phyloP scores from a whole-genome alignment of 1,284 basidiomycete genomes.

The Pseudozyma sp. region DNA sequence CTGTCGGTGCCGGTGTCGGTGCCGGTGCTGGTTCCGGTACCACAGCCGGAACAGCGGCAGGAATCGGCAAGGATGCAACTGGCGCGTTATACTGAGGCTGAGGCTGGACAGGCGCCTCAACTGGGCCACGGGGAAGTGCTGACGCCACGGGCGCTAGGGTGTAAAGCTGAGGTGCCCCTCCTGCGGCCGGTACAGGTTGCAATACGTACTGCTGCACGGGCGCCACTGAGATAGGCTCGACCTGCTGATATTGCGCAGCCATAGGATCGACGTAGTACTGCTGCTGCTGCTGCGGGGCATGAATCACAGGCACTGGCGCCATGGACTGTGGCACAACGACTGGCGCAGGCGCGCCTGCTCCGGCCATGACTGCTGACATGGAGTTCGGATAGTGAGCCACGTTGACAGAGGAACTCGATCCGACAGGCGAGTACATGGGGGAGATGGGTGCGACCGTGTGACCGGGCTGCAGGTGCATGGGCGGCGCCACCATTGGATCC shows the following conservation, averaged over 20 bases:
- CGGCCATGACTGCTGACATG: constrained; percentile 28
- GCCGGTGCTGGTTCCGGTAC: not conserved
- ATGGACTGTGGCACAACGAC: constrained; percentile 12
- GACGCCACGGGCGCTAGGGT: not conserved
- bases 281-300: constrained; percentile 18
- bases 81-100: no score
- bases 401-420: constrained; percentile 36
- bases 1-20: not conserved
- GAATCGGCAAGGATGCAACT: not conserved
- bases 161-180: not conserved
- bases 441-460: constrained; percentile 39
- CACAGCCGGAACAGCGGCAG: not conserved
- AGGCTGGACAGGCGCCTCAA: no score
- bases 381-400: constrained; percentile 23
- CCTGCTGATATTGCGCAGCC: constrained; percentile 4
- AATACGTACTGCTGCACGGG: not conserved
- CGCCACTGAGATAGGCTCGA: constrained; percentile 1
- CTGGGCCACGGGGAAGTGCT: no score
- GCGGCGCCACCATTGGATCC: constrained; percentile 15
- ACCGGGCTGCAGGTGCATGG: constrained; percentile 33
- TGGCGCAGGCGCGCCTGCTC: constrained; percentile 9
- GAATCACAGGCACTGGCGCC: constrained; percentile 11
- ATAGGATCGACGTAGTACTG: constrained; percentile 8
- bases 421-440: constrained; percentile 37
- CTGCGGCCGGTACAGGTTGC: constrained; percentile 1